Base-by-base conservation (phyloP, 805 yeast genomes). In the Myxozyma monticola region DNA sequence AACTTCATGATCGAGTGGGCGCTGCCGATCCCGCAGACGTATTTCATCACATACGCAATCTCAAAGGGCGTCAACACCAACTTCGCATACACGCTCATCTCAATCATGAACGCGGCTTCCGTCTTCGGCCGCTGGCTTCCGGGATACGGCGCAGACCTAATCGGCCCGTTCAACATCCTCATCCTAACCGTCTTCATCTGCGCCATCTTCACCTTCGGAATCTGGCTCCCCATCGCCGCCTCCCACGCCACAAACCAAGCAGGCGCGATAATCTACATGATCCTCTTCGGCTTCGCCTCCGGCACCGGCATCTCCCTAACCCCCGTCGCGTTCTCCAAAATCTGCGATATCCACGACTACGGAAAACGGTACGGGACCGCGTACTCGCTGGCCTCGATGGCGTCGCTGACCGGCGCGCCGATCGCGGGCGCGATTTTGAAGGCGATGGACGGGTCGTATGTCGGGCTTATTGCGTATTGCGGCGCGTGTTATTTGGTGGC, bases 361-460 rank as follows among this genome's bases (percentile, higher is more conserved):
- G 90, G 90, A 17, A 80, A 78, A 54, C 68, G 84, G 18, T 85
- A 80, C 57, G 89, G 89, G 0, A 74, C 87, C 14, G 76, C 81
- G 53, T 83, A 81, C 63, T 80, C 79, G 42, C 54, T 70, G 26
- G 70, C 64, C 8, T 63, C 69, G 36, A 60, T 70, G 33, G 73
- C 68, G 4, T 63, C 66, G 1, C 62, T 70, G 25, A 66, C 67
- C 3, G 74, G 74, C 2, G 58, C 68, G 24, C 74, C 74, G 6
- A 58, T 69, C 7, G 70, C 71, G 10, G 74, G 73, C 10, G 66
- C 64, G 4, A 42, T 67, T 14, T n/a, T 57, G 33, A 49, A 56
- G n/a, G 57, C 39, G 9, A 62, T 62, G 51, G 50, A 62, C 37
- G 65, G 65, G 2, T 12, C 24, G 12, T 69, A 62, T 46, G 34